Evolutionary conservation across 2,329 filamentous ascomycete genomes (phyloP).

Genomic region (Cordyceps farinosa): DNA sequence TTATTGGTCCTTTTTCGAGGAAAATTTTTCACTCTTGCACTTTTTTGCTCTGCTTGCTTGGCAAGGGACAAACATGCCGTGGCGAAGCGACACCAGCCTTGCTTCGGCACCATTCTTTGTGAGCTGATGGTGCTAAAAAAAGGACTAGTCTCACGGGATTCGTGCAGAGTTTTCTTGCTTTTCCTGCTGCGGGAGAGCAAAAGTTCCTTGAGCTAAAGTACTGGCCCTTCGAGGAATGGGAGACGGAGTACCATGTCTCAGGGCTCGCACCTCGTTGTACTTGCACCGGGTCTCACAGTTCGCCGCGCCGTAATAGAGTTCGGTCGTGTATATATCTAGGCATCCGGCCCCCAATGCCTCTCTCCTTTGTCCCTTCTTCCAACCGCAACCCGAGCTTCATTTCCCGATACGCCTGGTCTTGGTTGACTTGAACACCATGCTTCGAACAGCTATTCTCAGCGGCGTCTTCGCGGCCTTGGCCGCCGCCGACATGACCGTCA

Average conservation of each 20-base stretch:
- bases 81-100: constrained; percentile 12
- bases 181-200: background rate
- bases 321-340: background rate
- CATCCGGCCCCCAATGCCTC: background rate
- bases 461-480: constrained; percentile 18
- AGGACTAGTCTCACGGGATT: background rate
- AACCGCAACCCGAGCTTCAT: background rate
- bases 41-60: constrained; percentile 4
- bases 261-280: background rate
- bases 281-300: background rate
- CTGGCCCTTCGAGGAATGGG: background rate
- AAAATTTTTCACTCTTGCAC: background rate
- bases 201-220: background rate
- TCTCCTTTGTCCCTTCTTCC: background rate
- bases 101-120: background rate
- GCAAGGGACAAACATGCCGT: constrained; percentile 12
- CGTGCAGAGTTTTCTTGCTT: background rate
- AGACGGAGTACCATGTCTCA: background rate
- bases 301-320: background rate
- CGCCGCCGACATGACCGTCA: constrained; percentile 20
- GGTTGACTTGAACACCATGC: background rate
- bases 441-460: constrained; percentile 13
- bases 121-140: background rate
- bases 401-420: too few species aligned
- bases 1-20: background rate